phyloP scores from a whole-genome alignment of 192 early-diverging fungal species.

The Rhizophlyctis rosea region DNA sequence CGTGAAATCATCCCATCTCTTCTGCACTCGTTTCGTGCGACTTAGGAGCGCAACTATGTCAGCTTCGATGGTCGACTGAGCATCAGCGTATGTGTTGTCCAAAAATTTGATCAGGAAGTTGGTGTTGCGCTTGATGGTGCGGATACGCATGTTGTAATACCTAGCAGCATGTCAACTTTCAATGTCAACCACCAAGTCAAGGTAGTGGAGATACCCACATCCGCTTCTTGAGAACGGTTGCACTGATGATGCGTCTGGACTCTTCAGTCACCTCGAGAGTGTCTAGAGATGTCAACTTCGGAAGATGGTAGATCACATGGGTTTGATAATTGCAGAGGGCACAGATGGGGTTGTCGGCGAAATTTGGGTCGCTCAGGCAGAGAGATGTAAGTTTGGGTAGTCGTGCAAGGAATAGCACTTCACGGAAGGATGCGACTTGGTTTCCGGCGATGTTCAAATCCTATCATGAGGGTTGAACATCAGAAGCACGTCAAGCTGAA shows the following conservation, averaged over 20 bases:
- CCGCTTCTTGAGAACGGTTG: constrained; percentile 59
- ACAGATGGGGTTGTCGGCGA: constrained; percentile 57
- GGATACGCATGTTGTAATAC: constrained; percentile 64
- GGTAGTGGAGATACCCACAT: constrained; percentile 39
- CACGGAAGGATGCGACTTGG: constrained; percentile 52
- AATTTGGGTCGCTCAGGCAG: constrained; percentile 52
- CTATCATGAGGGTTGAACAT: constrained; percentile 11
- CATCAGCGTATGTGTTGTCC: constrained; percentile 12
- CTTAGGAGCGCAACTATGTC: constrained; percentile 28
- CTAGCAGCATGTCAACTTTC: constrained; percentile 14
- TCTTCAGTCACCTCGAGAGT: constrained; percentile 59
- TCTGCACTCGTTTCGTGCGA: constrained; percentile 26
- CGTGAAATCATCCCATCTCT: constrained; percentile 35
- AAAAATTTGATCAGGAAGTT: constrained; percentile 53
- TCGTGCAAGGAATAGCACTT: constrained; percentile 50
- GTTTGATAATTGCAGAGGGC: constrained; percentile 60
- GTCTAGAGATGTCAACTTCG: constrained; percentile 45
- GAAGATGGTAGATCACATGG: constrained; percentile 57
- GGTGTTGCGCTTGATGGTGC: constrained; percentile 56
- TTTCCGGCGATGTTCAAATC: constrained; percentile 56
- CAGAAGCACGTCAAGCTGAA: too few species aligned
- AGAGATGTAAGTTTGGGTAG: constrained; percentile 44
- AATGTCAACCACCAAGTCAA: constrained; percentile 9
- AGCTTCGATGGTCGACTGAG: constrained; percentile 23
- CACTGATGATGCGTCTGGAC: constrained; percentile 48